Evolutionary conservation across 306 rosid species (phyloP), one percentile per base, ranked within the genome.

Genomic region (Corylus avellana): DNA sequence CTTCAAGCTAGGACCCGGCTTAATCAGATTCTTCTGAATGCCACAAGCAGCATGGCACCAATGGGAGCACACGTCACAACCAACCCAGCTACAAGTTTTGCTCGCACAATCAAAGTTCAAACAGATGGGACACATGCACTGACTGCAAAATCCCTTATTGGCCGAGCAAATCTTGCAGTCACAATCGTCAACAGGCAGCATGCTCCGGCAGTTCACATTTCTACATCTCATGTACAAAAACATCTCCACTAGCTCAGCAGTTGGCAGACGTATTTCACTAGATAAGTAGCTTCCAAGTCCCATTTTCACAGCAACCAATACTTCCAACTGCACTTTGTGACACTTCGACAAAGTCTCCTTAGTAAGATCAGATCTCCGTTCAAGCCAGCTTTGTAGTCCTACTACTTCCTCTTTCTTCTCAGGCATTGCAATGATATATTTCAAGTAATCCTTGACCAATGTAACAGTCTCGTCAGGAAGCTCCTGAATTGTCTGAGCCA

Each of bases 41-140:
- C 96, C 97, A 86, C 99, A 96, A 20, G 92, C 89, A 79, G 99
- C 98, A 78, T 96, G 99, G 84, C 99, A 93, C 99, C 99, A 96
- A 78, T 96, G 99, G 2, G 93, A 91, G 80, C 99, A 96, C 59
- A 90, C 94, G 83, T 96, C 99, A 76, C 99, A 96, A 6, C 99
- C 99, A 75, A 96, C 93, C 99, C 99, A 96, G 77, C 96, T 91
- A 75, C 99, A 96, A 62, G 99, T 96, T 68, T 93, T 93, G 76
- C 3, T 96, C 17, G 99, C 99, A 80, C 93, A 91, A 74, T 96
- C 99, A 57, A 96, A 96, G 85, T 91, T 96, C 97, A 96, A 83
- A 80, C 99, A 96, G 6, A 96, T 62, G 62, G 98, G 98, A 82
- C 99, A 96, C 99, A 93, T 96, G 58, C 99, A 96, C 56, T 94